phyloP scores from a whole-genome alignment of 768 basidiomycete genomes.

The Mycena indigotica region DNA sequence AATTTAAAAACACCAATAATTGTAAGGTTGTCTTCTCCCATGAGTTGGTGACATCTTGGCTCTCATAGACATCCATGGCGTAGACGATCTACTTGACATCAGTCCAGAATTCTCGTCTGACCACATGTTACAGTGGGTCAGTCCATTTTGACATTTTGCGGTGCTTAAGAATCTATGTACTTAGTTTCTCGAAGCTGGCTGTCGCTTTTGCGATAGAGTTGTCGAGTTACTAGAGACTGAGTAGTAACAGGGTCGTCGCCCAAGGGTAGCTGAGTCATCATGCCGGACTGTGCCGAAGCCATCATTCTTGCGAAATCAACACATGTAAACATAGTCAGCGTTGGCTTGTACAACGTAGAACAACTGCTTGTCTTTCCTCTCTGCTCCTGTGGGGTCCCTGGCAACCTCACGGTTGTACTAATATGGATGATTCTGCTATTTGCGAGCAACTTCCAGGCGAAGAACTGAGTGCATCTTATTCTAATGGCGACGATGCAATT shows the following conservation, averaged over 20 bases:
- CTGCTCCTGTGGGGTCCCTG: neutral
- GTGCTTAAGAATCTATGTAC: neutral
- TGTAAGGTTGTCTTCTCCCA: conserved; percentile 43
- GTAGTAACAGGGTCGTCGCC: too few species aligned
- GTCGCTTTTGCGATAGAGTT: conserved; percentile 57
- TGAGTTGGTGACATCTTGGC: neutral
- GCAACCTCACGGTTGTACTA: neutral
- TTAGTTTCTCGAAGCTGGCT: conserved; percentile 52
- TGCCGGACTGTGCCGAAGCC: too few species aligned
- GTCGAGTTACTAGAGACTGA: conserved; percentile 14
- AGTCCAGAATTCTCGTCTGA: conserved; percentile 65
- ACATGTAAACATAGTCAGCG: neutral
- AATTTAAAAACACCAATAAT: conserved; percentile 52
- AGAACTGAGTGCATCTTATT: neutral
- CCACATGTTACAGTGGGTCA: conserved; percentile 54
- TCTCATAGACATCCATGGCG: conserved; percentile 8
- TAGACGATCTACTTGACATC: conserved; percentile 54
- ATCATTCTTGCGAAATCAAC: neutral
- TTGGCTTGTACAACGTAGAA: neutral
- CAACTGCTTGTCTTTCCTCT: neutral
- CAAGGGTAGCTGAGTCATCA: too few species aligned
- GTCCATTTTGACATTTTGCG: neutral
- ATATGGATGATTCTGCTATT: neutral
- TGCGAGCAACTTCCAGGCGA: neutral
- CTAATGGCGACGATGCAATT: conserved; percentile 50